A percentile compares a stretch with the other conserved stretches of the same genome.
These are phyloP conservation scores for Candida broadrunensis DNA, from an alignment of 805 yeast genomes.

Conservation along the genomic window DNA sequence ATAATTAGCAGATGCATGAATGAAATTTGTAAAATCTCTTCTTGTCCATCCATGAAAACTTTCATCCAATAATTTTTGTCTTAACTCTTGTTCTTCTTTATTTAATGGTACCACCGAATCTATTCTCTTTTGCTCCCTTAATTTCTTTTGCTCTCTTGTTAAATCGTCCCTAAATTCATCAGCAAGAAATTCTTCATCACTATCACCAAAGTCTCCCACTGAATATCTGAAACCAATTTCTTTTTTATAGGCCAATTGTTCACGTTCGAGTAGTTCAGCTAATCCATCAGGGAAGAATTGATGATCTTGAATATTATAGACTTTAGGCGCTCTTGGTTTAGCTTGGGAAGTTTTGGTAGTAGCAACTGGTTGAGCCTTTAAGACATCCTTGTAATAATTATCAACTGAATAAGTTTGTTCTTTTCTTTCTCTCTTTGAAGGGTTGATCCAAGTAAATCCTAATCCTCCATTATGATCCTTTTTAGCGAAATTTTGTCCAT, in stretches of 20 bases:
- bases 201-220: conserved; percentile 57
- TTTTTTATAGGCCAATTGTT: conserved; percentile 61
- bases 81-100: conserved; percentile 56
- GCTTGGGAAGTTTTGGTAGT: conserved; percentile 9
- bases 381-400: conserved; percentile 70
- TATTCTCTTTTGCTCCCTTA: conserved; percentile 52
- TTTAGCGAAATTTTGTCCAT: conserved; percentile 81
- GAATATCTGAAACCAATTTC: conserved; percentile 58
- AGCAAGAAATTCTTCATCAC: conserved; percentile 47
- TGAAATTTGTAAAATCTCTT: conserved; percentile 69
- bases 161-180: conserved; percentile 42
- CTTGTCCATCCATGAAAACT: conserved; percentile 71
- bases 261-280: conserved; percentile 54
- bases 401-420: conserved; percentile 78
- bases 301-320: conserved; percentile 63
- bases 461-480: conserved; percentile 33
- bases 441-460: conserved; percentile 65
- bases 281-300: conserved; percentile 66
- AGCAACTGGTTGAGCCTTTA: conserved; percentile 31
- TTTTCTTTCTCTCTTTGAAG: conserved; percentile 70
- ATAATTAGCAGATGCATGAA: conserved; percentile 65
- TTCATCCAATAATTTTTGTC: conserved; percentile 49
- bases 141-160: conserved; percentile 34
- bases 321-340: conserved; percentile 59
- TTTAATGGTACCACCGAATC: conserved; percentile 58